A percentile compares a stretch with the other conserved stretches of the same genome.
Evolutionary conservation across 768 basidiomycete species (phyloP).

Genomic region (Crepidotus variabilis): DNA sequence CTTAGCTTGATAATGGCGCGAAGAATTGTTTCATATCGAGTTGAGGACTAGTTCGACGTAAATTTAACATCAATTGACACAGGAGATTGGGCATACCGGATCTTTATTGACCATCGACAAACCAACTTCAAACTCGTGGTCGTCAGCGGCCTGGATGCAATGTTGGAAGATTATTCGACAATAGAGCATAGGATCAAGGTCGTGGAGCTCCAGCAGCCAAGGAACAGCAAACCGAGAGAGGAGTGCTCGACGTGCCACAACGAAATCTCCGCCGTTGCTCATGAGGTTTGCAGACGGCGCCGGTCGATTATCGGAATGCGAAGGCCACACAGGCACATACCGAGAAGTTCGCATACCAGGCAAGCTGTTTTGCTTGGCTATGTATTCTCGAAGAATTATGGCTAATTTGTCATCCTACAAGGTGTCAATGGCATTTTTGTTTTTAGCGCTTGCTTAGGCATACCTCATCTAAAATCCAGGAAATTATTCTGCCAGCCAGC

Average conservation of each 20-base stretch:
- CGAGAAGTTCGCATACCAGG: constrained; percentile 58
- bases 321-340: constrained; percentile 56
- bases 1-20: constrained; percentile 50
- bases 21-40: constrained; percentile 39
- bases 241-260: constrained; percentile 53
- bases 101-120: background rate
- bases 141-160: constrained; percentile 41
- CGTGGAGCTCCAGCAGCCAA: constrained; percentile 71
- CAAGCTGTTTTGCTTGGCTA: constrained; percentile 50
- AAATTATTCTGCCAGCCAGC: constrained; percentile 51
- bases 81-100: background rate
- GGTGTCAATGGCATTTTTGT: background rate
- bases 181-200: constrained; percentile 54
- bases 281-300: constrained; percentile 31
- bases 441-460: background rate
- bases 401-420: constrained; percentile 64
- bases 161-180: constrained; percentile 49
- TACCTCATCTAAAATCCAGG: constrained; percentile 77
- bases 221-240: constrained; percentile 52
- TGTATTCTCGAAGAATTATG: constrained; percentile 61
- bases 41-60: constrained; percentile 8
- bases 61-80: background rate
- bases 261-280: constrained; percentile 69
- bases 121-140: background rate
- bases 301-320: constrained; percentile 29